Base-by-base conservation (phyloP, 2,329 filamentous ascomycete genomes). In the Rutstroemia sp. region DNA sequence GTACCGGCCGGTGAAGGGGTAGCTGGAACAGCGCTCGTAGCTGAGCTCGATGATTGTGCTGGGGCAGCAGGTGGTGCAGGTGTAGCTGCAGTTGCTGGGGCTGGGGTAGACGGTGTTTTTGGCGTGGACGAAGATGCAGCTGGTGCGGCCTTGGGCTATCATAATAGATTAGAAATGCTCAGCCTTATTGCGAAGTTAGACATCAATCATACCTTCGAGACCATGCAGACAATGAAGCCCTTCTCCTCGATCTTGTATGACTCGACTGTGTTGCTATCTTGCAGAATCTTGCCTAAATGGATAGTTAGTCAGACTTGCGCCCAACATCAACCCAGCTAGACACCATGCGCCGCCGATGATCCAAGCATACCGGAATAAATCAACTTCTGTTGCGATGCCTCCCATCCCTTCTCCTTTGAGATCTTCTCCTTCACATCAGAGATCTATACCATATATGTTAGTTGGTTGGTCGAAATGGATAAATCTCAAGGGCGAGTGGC, bases 181-280 rank as follows among this genome's bases (percentile, higher is more conserved):
- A 34, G 12, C 30, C 30, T 34, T 34, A 34, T 34, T 12, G 30
- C 30, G 12, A 21, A 10, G n/a, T 30, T 12, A 52, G 8, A 25
- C 42, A 19, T 30, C 19, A 36, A 30, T 21, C 73, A 61, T 77
- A 95, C 92, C 88, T 97, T 97, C 71, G 89, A 90, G 67, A 95
- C 86, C 85, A 99, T 96, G 77, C 94, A 99, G 59, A 99, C 94
- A 68, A 99, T 91, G 72, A 97, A 99, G 39, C 94, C 94, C 80
- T 97, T 99, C 81, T 97, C 94, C 75, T 99, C 92, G 62, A 99
- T 97, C 75, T 90, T 96, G 78, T 97, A 97, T 42, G 89, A 92
- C 73, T 91, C 90, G 66, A 99, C 88, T 2, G 92, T 96, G 70
- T 96, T 94, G 60, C 91, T 90, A 87, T 99, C 92, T 75, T 96